Evolutionary conservation across 805 yeast species (phyloP).

Genomic region (Wickerhamomyces xylosicus): DNA sequence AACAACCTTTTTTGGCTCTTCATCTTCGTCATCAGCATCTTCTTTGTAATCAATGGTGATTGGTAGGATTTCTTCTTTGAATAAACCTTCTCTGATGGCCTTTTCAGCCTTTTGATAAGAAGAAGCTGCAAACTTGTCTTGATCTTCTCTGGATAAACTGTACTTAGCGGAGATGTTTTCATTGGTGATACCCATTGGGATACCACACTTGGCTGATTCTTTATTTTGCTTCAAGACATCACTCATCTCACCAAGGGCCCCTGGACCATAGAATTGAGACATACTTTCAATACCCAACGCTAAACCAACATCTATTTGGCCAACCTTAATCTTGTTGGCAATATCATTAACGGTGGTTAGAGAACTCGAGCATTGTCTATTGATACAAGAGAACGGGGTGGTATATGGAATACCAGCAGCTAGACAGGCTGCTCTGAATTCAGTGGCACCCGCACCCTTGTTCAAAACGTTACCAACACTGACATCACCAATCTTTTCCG

Average conservation of each 20-base stretch:
- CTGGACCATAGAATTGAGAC: conserved; percentile 84
- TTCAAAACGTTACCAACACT: conserved; percentile 88
- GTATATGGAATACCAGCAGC: conserved; percentile 86
- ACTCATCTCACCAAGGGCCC: conserved; percentile 55
- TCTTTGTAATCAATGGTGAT: conserved; percentile 49
- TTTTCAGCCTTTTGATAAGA: conserved; percentile 78
- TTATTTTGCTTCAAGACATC: conserved; percentile 31
- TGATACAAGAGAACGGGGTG: conserved; percentile 71
- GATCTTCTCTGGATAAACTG: conserved; percentile 54
- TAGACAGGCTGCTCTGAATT: conserved; percentile 84
- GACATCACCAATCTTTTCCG: conserved; percentile 67
- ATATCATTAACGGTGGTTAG: conserved; percentile 83
- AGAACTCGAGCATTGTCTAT: conserved; percentile 94
- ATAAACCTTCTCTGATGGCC: conserved; percentile 64
- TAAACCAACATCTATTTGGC: conserved; percentile 85
- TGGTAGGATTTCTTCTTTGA: conserved; percentile 85
- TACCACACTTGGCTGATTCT: conserved; percentile 63
- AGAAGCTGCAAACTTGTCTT: conserved; percentile 82
- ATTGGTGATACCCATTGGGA: conserved; percentile 95
- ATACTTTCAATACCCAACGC: conserved; percentile 93
- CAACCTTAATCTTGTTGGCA: conserved; percentile 77
- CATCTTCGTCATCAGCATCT: conserved; percentile 49
- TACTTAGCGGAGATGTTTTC: conserved; percentile 77
- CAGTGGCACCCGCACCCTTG: conserved; percentile 90
- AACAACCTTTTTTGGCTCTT: conserved; percentile 27